These are phyloP conservation scores for Leccinum incarnatum DNA, from an alignment of 768 basidiomycete genomes.

Conservation along the genomic window DNA sequence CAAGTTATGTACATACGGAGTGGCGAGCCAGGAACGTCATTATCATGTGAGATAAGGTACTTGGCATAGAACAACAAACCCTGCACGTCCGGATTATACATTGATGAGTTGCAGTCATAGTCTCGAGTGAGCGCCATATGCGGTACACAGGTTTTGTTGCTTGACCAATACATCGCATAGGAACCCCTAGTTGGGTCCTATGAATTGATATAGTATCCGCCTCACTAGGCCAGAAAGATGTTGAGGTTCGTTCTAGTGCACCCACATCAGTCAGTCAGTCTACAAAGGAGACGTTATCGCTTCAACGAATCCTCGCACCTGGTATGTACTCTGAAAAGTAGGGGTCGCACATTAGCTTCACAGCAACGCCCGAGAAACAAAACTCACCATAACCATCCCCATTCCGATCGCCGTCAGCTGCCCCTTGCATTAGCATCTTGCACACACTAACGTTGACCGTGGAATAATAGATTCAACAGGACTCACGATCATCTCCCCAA, in stretches of 20 bases:
- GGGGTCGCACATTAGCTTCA: constrained; percentile 5
- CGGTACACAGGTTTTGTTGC: not conserved
- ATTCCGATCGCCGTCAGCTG: constrained; percentile 73
- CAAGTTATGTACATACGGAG: no score
- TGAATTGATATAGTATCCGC: constrained; percentile 81
- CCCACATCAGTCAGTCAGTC: constrained; percentile 4
- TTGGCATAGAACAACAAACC: not conserved
- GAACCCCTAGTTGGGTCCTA: constrained; percentile 70
- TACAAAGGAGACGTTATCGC: not conserved
- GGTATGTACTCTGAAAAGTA: constrained; percentile 65
- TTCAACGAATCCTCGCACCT: constrained; percentile 38
- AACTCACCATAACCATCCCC: constrained; percentile 85
- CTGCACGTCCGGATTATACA: not conserved
- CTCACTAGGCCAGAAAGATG: constrained; percentile 80
- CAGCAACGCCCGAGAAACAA: not conserved
- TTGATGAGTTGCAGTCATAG: not conserved
- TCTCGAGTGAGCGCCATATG: not conserved
- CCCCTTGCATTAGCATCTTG: constrained; percentile 6
- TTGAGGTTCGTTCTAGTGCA: constrained; percentile 61
- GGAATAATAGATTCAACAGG: not conserved
- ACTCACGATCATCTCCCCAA: constrained; percentile 65
- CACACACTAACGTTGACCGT: not conserved
- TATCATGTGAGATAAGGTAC: not conserved
- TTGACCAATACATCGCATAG: not conserved
- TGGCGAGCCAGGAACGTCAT: not conserved